These are phyloP conservation scores for Colletotrichum agaves DNA, from an alignment of 2,329 filamentous ascomycete species.

Conservation along the genomic window DNA sequence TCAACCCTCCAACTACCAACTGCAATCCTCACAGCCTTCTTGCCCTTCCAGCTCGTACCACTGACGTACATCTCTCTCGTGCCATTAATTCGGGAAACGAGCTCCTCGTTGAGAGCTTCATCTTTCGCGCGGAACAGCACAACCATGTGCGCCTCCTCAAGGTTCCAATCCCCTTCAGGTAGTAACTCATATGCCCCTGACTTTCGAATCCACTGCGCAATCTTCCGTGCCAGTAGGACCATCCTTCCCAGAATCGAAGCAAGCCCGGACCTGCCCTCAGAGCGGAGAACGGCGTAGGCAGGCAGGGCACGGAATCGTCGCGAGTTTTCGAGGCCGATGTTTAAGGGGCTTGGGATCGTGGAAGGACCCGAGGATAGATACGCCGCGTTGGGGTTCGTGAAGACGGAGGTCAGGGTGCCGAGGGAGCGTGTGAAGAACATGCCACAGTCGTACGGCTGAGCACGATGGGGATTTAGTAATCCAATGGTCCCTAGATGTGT, in stretches of 20 bases:
- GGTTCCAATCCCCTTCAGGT: conserved; percentile 55
- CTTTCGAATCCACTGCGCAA: conserved; percentile 71
- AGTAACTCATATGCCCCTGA: conserved; percentile 75
- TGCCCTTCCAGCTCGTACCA: conserved; percentile 80
- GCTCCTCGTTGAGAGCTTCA: conserved; percentile 67
- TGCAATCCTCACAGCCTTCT: conserved; percentile 82
- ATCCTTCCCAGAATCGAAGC: conserved; percentile 77
- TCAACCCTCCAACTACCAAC: conserved; percentile 87
- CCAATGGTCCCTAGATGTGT: neutral
- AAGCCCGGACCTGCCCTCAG: conserved; percentile 78
- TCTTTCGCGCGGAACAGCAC: conserved; percentile 79
- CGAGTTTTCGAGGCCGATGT: conserved; percentile 91
- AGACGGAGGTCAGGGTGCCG: conserved; percentile 69
- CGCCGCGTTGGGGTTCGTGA: conserved; percentile 85
- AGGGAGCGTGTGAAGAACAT: conserved; percentile 83
- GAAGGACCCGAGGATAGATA: conserved; percentile 68
- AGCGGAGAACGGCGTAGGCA: conserved; percentile 81
- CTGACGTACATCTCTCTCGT: conserved; percentile 83
- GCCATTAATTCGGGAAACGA: conserved; percentile 80
- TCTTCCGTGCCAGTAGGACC: conserved; percentile 73
- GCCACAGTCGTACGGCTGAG: conserved; percentile 86
- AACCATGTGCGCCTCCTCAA: conserved; percentile 69
- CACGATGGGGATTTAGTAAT: neutral
- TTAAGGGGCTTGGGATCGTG: conserved; percentile 80
- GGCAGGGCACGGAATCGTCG: conserved; percentile 91